Percentiles rank a stretch among this genome's conserved stretches.
Conservation (phyloP, 768 basidiomycete genomes). For the Hirschioporus abietinus region DNA sequence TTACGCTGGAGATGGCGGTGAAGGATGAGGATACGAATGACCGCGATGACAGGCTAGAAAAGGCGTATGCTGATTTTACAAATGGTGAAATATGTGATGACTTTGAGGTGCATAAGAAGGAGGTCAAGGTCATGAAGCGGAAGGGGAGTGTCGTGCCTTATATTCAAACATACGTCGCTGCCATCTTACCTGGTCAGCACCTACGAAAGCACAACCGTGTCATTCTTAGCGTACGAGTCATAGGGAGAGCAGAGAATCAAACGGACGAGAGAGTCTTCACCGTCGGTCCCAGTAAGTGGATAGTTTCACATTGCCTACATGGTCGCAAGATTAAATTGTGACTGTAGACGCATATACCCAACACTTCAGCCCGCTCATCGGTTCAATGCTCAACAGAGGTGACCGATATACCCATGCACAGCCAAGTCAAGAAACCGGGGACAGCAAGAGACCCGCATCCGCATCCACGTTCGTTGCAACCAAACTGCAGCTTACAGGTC, state of each 20-base stretch:
- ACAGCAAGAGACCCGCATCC: constrained; percentile 17
- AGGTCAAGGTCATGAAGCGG: constrained; percentile 28
- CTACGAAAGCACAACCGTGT: constrained; percentile 25
- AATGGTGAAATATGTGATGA: constrained; percentile 14
- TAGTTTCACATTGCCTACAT: not conserved
- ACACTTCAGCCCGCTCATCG: constrained; percentile 40
- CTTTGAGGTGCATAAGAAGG: constrained; percentile 24
- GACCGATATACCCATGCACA: not conserved
- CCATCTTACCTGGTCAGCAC: constrained; percentile 20
- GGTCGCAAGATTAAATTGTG: not conserved
- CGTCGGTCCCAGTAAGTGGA: constrained; percentile 30
- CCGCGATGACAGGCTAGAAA: constrained; percentile 17
- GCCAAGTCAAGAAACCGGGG: constrained; percentile 3
- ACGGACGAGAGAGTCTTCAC: constrained; percentile 32
- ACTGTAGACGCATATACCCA: constrained; percentile 25
- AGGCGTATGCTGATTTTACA: constrained; percentile 15
- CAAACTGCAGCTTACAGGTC: constrained; percentile 38
- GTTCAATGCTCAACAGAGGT: constrained; percentile 24
- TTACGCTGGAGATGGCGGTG: constrained; percentile 17
- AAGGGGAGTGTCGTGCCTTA: constrained; percentile 24
- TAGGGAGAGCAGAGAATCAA: constrained; percentile 27
- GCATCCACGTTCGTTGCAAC: constrained; percentile 37
- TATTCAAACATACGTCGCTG: constrained; percentile 23
- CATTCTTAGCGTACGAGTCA: constrained; percentile 21
- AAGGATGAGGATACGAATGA: constrained; percentile 19